phyloP scores from a whole-genome alignment of 768 basidiomycete genomes.

The Psilocybe tampanensis region DNA sequence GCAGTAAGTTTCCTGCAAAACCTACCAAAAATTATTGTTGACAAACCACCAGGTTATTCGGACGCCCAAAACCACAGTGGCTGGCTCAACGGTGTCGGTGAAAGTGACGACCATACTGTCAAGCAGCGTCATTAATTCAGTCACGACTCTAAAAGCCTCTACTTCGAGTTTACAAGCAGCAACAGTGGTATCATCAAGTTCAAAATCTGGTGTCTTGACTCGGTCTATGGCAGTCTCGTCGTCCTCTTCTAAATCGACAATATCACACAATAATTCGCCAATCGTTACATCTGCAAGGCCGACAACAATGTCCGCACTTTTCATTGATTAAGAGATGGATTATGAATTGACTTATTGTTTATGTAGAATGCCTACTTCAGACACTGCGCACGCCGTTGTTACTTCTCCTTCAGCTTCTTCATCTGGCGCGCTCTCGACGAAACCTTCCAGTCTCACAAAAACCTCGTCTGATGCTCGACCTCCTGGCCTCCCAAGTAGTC shows the following conservation, averaged over 20 bases:
- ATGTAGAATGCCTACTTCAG: not conserved
- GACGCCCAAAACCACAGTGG: not conserved
- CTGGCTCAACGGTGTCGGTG: not conserved
- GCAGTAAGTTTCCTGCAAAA: not conserved
- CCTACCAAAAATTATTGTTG: not conserved
- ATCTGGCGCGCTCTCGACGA: not conserved
- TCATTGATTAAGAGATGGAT: not conserved
- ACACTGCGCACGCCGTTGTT: not conserved
- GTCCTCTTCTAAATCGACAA: not conserved
- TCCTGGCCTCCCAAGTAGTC: not conserved
- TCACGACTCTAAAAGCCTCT: not conserved
- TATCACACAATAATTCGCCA: slow-evolving; percentile 7
- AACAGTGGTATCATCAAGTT: not conserved
- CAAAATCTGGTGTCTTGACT: not conserved
- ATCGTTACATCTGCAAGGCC: not conserved
- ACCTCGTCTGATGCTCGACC: slow-evolving; percentile 2
- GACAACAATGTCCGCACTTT: not conserved
- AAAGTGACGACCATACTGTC: not conserved
- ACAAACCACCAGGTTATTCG: not conserved
- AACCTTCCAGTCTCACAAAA: not conserved
- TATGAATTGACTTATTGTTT: not conserved
- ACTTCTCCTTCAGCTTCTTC: not conserved
- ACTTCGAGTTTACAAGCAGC: not conserved
- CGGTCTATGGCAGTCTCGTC: slow-evolving; percentile 4
- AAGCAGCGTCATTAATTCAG: not conserved